Evolutionary conservation across 768 basidiomycete genomes (phyloP).

Genomic region (Sistotremastrum niveocremeum): DNA sequence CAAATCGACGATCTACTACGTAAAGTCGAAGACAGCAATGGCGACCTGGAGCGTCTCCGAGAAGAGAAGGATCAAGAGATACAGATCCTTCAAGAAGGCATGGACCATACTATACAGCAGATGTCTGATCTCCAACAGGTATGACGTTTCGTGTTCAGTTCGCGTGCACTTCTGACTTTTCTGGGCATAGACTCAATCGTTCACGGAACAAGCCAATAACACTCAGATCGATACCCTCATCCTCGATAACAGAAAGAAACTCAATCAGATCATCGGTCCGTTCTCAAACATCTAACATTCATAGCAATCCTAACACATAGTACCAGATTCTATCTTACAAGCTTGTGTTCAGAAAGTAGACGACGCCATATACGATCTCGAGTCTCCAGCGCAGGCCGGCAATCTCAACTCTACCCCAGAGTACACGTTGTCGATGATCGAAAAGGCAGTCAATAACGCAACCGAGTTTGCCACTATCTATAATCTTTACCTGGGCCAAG

Average conservation of each 20-base stretch:
- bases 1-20: slow-evolving; percentile 87
- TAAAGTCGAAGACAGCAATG: slow-evolving; percentile 62
- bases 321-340: slow-evolving; percentile 84
- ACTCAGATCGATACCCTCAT: slow-evolving; percentile 97
- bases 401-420: slow-evolving; percentile 97
- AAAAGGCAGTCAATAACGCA: slow-evolving; percentile 88
- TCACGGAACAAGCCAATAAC: slow-evolving; percentile 81
- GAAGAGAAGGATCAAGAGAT: slow-evolving; percentile 99
- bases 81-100: slow-evolving; percentile 85
- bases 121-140: slow-evolving; percentile 82
- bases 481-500: slow-evolving; percentile 78
- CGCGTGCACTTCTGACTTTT: slow-evolving; percentile 2
- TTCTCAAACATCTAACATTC: slow-evolving; percentile 5
- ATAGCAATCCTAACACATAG: background rate
- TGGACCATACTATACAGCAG: slow-evolving; percentile 85
- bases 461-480: slow-evolving; percentile 94
- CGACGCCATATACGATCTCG: slow-evolving; percentile 93
- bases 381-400: slow-evolving; percentile 88
- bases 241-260: slow-evolving; percentile 91
- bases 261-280: slow-evolving; percentile 90
- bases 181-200: slow-evolving; percentile 52
- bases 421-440: slow-evolving; percentile 96
- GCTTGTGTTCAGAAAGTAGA: slow-evolving; percentile 96
- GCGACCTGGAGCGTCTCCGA: slow-evolving; percentile 66
- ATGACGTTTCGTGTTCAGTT: slow-evolving; percentile 7